Base-by-base conservation (phyloP, 495 filamentous ascomycete species). In the Annulohypoxylon bovei region DNA sequence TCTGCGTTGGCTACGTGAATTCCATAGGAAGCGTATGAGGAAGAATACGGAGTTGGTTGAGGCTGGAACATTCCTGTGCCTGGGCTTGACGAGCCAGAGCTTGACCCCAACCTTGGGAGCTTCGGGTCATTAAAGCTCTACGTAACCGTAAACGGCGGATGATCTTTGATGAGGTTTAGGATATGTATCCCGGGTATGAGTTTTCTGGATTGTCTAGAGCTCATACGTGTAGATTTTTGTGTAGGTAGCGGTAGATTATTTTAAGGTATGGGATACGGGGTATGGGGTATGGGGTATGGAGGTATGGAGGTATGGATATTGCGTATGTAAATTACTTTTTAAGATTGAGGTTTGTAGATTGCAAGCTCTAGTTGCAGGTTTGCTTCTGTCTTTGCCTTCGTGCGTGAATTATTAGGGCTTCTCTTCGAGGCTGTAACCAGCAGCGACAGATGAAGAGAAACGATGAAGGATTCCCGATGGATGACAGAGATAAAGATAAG, bases 1-100 rank as follows among this genome's bases (percentile, higher is more conserved):
- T 78, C 71, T 42, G 72, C 72, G 72, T 80, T 78, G 32, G 75
- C 71, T 62, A 76, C 72, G 35, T 75, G 71, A 66, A 79, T 79
- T 71, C 79, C 79, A 74, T 77, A 75, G 49, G 78, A 64, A 68
- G 74, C 73, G 67, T 78, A 77, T 33, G 75, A 69, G 63, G 76
- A 75, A 71, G 76, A 76, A 73, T 78, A 86, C 49, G 84, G 80
- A 44, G 83, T 82, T 46, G 84, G 75, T 66, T 85, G 81, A 75
- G 85, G 80, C 74, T 85, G 84, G 78, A 83, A 87, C 85, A 87
- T 87, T 78, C 79, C 81, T 77, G 58, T 67, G 67, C 72, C 72
- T 68, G 62, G 62, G 69, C 64, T 65, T 67, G 73, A 63, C 46
- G 74, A 67, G 67, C 69, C 66, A 71, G 68, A 75, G 68, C 68